Conservation (phyloP, 805 yeast species). For the Priceomyces fermenticarens region DNA sequence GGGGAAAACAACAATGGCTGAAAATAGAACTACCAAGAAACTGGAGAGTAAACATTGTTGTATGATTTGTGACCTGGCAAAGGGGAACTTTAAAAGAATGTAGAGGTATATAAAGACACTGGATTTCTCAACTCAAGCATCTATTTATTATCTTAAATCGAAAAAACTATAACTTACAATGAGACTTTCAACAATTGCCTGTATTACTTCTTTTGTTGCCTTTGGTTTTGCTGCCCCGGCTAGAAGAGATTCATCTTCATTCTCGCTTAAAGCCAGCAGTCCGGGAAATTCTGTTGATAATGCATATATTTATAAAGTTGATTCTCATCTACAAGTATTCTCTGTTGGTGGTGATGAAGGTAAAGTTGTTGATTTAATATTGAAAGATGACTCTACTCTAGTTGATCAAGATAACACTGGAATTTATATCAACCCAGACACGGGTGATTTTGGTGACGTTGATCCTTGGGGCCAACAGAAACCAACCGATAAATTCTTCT, state of each 20-base stretch:
- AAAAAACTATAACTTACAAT: no score
- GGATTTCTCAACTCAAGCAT: no score
- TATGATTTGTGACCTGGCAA: no score
- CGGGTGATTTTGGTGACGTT: slow-evolving; percentile 33
- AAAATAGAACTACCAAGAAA: no score
- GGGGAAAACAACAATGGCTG: no score
- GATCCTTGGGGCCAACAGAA: slow-evolving; percentile 29
- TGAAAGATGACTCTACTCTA: slow-evolving; percentile 24
- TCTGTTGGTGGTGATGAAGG: slow-evolving; percentile 33
- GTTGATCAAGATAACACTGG: slow-evolving; percentile 29
- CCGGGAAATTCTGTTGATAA: slow-evolving; percentile 26
- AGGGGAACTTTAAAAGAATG: no score
- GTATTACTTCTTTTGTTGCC: no score
- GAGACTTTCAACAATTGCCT: no score
- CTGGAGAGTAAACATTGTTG: no score
- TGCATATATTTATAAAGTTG: slow-evolving; percentile 24
- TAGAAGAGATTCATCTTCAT: not conserved
- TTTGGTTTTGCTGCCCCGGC: not conserved
- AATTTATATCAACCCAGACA: slow-evolving; percentile 22
- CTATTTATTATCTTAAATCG: no score
- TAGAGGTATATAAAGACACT: no score
- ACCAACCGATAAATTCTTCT: slow-evolving; percentile 38
- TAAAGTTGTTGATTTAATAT: slow-evolving; percentile 18
- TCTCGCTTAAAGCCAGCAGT: slow-evolving; percentile 13
- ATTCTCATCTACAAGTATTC: slow-evolving; percentile 30